A percentile compares a stretch with the other conserved stretches of the same genome.
Evolutionary conservation across 2,329 filamentous ascomycete species (phyloP).

Genomic region (Cadophora sp.): DNA sequence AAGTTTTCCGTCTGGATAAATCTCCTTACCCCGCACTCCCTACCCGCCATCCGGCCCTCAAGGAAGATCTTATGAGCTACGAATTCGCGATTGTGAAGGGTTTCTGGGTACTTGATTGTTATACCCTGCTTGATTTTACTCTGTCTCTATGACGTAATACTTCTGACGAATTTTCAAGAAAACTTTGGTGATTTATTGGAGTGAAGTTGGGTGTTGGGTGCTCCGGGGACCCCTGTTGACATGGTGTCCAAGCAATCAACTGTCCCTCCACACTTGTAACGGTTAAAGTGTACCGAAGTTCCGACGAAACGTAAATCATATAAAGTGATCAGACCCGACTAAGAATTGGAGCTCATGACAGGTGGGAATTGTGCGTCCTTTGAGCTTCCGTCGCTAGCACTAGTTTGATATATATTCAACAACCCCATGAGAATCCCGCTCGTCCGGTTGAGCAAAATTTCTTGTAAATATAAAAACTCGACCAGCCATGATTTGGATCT

Average conservation of each 20-base stretch:
- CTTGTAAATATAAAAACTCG: neutral
- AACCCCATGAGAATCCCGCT: neutral
- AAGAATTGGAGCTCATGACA: neutral
- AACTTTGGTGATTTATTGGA: neutral
- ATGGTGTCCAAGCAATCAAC: neutral
- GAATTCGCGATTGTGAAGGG: neutral
- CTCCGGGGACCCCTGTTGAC: too few relatives aligned
- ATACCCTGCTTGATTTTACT: neutral
- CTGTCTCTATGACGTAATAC: neutral
- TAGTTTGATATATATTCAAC: neutral
- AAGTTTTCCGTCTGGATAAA: neutral
- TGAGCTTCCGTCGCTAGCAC: neutral
- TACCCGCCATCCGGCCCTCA: neutral
- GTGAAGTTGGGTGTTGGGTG: neutral
- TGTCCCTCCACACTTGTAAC: neutral
- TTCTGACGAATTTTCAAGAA: neutral
- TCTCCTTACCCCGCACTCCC: neutral
- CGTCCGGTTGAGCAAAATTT: neutral
- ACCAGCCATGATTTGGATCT: neutral
- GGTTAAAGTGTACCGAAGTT: neutral
- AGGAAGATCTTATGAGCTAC: neutral
- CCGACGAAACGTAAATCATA: neutral
- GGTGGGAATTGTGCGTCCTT: neutral
- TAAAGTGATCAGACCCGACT: neutral
- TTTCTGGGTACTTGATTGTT: neutral